Percentiles rank a stretch among this genome's conserved stretches.
Conservation (phyloP, 108 stramenopile species). For the Aurantiochytrium sp. region DNA sequence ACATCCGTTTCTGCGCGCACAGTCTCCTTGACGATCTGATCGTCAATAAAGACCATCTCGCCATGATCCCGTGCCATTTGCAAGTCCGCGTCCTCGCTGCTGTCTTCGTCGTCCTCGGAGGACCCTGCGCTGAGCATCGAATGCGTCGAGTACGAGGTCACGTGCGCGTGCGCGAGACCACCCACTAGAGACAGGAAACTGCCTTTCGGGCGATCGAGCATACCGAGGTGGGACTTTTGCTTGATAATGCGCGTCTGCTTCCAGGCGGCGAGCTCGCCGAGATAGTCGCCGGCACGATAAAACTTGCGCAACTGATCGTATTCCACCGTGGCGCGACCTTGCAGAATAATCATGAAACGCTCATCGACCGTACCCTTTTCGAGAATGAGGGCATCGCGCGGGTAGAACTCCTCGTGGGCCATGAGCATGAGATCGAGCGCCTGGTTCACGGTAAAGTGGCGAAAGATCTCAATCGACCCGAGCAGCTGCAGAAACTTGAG, state of each 20-base stretch:
- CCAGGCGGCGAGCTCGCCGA: constrained; percentile 25
- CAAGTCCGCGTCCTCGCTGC: too few species aligned
- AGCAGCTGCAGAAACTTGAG: constrained; percentile 30
- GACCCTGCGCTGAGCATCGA: not conserved
- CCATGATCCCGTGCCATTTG: not conserved
- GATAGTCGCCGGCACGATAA: constrained; percentile 24
- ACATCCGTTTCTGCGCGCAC: constrained; percentile 20
- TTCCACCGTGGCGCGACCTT: not conserved
- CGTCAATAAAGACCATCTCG: not conserved
- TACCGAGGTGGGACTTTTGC: not conserved
- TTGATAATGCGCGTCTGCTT: constrained; percentile 3
- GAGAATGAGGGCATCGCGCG: constrained; percentile 21
- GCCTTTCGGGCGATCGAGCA: not conserved
- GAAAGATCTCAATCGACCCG: constrained; percentile 29
- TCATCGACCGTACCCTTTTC: constrained; percentile 10
- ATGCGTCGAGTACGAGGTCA: too few species aligned
- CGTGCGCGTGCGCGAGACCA: not conserved
- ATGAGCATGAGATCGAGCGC: constrained; percentile 37
- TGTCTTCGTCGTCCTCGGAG: not conserved
- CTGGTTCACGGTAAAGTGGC: constrained; percentile 26
- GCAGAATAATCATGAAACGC: constrained; percentile 21
- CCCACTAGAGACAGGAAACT: not conserved
- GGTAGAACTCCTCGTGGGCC: not conserved
- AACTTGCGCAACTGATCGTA: not conserved
- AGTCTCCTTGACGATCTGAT: constrained; percentile 6